Evolutionary conservation across 1,284 basidiomycete species (phyloP).

Genomic region (Tilletia walkeri): DNA sequence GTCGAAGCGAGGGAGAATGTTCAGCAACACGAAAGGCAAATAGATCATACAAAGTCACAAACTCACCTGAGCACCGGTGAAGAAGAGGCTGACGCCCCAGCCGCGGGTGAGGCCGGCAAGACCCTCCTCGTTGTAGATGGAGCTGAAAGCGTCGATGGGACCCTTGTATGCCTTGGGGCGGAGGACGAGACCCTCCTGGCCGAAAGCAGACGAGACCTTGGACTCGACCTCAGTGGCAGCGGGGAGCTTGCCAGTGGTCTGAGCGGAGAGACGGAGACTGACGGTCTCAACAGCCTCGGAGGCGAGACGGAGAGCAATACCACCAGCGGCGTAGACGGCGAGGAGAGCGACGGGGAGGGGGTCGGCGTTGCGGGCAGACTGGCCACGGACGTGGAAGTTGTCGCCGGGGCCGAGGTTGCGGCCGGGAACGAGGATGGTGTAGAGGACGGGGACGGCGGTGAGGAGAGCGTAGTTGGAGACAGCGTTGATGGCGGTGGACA

Average conservation of each 20-base stretch:
- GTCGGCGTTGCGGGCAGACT: slow-evolving; percentile 17
- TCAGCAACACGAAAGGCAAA: background rate
- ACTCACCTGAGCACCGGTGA: slow-evolving; percentile 15
- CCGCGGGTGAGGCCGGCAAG: slow-evolving; percentile 14
- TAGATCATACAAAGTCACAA: background rate
- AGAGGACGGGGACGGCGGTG: slow-evolving; percentile 10
- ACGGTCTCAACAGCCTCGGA: slow-evolving; percentile 15
- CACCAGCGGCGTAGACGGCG: slow-evolving; percentile 14
- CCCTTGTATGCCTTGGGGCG: slow-evolving; percentile 15
- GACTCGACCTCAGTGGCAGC: slow-evolving; percentile 2
- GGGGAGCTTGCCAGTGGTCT: slow-evolving; percentile 7
- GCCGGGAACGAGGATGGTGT: slow-evolving; percentile 17
- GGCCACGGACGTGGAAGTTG: slow-evolving; percentile 19
- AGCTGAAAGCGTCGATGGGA: slow-evolving; percentile 18
- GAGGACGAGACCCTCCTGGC: slow-evolving; percentile 14
- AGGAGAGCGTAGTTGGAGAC: slow-evolving; percentile 17
- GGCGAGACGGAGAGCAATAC: slow-evolving; percentile 14
- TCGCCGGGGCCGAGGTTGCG: slow-evolving; percentile 4
- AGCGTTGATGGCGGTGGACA: slow-evolving; percentile 11
- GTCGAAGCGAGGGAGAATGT: background rate
- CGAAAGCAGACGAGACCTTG: slow-evolving; percentile 4
- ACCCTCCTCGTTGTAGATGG: slow-evolving; percentile 19
- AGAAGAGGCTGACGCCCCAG: slow-evolving; percentile 18
- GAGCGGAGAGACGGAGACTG: slow-evolving; percentile 12
- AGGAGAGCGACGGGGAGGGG: slow-evolving; percentile 17